A percentile compares a stretch with the other conserved stretches of the same genome.
Conservation (phyloP, 192 early-diverging fungal species). For the Umbelopsis vinacea region DNA sequence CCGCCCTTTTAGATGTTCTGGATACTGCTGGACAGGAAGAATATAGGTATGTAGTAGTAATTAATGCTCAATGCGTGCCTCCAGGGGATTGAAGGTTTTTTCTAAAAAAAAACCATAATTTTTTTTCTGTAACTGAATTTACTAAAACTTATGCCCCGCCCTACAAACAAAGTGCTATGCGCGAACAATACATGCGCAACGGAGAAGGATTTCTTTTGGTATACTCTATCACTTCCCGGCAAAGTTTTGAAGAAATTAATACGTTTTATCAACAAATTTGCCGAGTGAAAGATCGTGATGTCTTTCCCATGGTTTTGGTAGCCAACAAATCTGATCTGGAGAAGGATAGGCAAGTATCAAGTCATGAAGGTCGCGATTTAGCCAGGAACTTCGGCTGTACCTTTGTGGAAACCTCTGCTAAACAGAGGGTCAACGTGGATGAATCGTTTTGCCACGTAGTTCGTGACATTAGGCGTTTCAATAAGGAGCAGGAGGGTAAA, state of each 20-base stretch:
- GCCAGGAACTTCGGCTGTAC: conserved; percentile 60
- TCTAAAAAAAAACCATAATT: no score
- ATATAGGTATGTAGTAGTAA: conserved; percentile 61
- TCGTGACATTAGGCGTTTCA: conserved; percentile 78
- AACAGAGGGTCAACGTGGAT: conserved; percentile 43
- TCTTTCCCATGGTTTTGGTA: conserved; percentile 79
- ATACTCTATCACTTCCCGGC: conserved; percentile 76
- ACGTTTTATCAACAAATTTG: conserved; percentile 76
- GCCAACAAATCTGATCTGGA: conserved; percentile 91
- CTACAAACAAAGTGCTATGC: conserved; percentile 46
- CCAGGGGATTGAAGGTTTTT: no score
- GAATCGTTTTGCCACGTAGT: conserved; percentile 63
- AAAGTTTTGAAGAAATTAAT: conserved; percentile 78
- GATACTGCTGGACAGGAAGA: conserved; percentile 98
- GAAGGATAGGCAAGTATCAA: conserved; percentile 61
- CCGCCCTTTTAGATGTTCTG: conserved; percentile 89
- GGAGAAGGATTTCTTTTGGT: conserved; percentile 88
- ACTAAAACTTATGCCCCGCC: not conserved
- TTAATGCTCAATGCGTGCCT: not conserved
- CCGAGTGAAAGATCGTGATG: conserved; percentile 79
- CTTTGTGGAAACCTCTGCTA: conserved; percentile 65
- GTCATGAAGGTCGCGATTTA: conserved; percentile 56
- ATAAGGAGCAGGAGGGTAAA: conserved; percentile 62
- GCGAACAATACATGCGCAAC: conserved; percentile 82
- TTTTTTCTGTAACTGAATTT: not conserved